A percentile compares a stretch with the other conserved stretches of the same genome.
phyloP scores from a whole-genome alignment of 352 stramenopile species.

The Globisporangium orthogonon region DNA sequence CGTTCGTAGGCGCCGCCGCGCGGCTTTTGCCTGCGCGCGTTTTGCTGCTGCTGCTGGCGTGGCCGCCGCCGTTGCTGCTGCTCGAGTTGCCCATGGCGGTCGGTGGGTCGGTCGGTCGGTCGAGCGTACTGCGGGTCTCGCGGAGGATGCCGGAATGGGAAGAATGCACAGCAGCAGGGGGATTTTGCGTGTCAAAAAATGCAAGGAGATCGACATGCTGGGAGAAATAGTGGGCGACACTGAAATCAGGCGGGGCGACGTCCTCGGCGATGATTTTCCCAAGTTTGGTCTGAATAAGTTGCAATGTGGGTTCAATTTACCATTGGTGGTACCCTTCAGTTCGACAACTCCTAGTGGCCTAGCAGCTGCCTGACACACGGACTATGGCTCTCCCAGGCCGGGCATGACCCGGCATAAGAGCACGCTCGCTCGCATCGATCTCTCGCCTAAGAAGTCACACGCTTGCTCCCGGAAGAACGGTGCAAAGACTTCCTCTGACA shows the following conservation, averaged over 20 bases:
- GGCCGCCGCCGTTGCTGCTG: constrained; percentile 31
- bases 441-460: too few species aligned
- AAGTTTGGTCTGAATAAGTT: not conserved
- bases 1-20: constrained; percentile 11
- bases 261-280: not conserved
- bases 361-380: too few species aligned
- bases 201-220: not conserved
- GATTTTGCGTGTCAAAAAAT: not conserved
- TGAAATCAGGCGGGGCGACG: not conserved
- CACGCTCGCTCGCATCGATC: too few species aligned
- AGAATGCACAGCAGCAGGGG: not conserved
- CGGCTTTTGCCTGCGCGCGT: constrained; percentile 30
- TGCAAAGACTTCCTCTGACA: too few species aligned
- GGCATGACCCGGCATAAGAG: too few species aligned
- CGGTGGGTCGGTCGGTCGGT: not conserved
- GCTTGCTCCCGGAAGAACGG: too few species aligned
- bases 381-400: too few species aligned
- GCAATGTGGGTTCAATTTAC: too few species aligned
- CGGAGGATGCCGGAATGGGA: constrained; percentile 1
- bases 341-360: too few species aligned
- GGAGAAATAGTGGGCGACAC: not conserved
- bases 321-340: too few species aligned
- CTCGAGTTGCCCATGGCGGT: constrained; percentile 61
- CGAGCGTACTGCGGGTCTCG: not conserved
- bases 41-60: constrained; percentile 21